Percentiles rank a stretch among this genome's conserved stretches.
phyloP scores from a whole-genome alignment of 768 basidiomycete genomes.

The Clavulina sp. region DNA sequence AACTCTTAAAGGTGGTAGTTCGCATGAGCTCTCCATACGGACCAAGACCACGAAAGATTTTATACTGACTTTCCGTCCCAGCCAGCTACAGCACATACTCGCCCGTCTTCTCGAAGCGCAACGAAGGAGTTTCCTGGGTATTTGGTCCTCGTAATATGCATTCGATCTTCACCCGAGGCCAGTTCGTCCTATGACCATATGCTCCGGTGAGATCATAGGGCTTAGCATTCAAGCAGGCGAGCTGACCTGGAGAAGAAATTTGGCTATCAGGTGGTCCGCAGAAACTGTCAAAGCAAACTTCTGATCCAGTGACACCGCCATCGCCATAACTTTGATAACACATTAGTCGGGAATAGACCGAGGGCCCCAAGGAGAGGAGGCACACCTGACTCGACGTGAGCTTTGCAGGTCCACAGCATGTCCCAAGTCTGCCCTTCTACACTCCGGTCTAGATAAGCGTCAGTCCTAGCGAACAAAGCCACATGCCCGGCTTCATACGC shows the following conservation, averaged over 20 bases:
- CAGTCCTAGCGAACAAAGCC: slow-evolving; percentile 31
- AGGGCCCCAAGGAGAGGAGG: not conserved
- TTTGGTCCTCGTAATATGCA: slow-evolving; percentile 36
- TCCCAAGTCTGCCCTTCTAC: slow-evolving; percentile 65
- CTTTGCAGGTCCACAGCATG: slow-evolving; percentile 41
- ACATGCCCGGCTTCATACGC: slow-evolving; percentile 85
- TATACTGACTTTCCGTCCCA: slow-evolving; percentile 79
- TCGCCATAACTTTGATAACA: slow-evolving; percentile 54
- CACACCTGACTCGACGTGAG: slow-evolving; percentile 57
- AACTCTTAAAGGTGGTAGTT: slow-evolving; percentile 29
- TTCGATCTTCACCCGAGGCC: not conserved
- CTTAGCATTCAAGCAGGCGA: not conserved
- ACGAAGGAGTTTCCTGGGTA: slow-evolving; percentile 65
- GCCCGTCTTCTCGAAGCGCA: slow-evolving; percentile 56
- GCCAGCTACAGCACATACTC: slow-evolving; percentile 72
- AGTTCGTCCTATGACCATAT: not conserved
- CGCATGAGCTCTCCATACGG: not conserved
- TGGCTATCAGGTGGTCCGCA: slow-evolving; percentile 43
- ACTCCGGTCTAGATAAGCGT: slow-evolving; percentile 27
- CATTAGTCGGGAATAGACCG: not conserved
- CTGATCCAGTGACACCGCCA: slow-evolving; percentile 46
- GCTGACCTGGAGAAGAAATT: slow-evolving; percentile 15
- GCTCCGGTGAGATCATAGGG: not conserved
- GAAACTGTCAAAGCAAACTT: slow-evolving; percentile 62
- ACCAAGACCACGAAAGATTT: not conserved